Evolutionary conservation across 2,329 filamentous ascomycete species (phyloP), one percentile per base, ranked within the genome.

Genomic region (Botrytis elliptica): DNA sequence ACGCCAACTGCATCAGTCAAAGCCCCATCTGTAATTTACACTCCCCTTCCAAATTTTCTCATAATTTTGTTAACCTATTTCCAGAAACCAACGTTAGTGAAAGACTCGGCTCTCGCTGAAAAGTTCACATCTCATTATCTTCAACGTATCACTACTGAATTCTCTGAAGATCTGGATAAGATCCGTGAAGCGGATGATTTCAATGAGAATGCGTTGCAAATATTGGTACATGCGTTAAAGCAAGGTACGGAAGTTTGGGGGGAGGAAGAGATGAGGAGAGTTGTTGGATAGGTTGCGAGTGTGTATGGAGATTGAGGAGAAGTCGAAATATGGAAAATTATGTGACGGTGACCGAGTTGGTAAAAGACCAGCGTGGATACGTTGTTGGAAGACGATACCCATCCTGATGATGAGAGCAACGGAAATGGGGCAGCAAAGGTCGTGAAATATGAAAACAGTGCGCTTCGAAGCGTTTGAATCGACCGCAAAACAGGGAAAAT

Each of bases 91-190:
- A 74, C 22, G 22, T 73, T 77, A 33, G 67, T 75, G 36, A 76
- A 80, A 63, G 71, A 79, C 38, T 71, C 76, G 16, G 72, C 75
- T 33, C 76, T 75, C 7, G 93, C 93, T 82, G 85, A 86, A 14
- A 84, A 89, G 16, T 91, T 89, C 81, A 69, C 66, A 1, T n/a
- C 66, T 20, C 66, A 69, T 44, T 94, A 94, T 81, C 87, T 94
- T 65, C 89, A 91, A 78, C 89, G 88, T 74, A 85, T 90, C 9
- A 93, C 92, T 0, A 84, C 86, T 69, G 92, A 94, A 80, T 89
- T 95, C 73, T 89, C 90, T 20, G 90, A 93, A 77, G 92, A 94
- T 80, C 85, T 95, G 55, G 90, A 93, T 83, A 89, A 89, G 81
- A 85, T 94, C 75, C 88, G 92, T 76, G 81, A 81, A 57, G 90